A percentile compares a stretch with the other conserved stretches of the same genome.
Evolutionary conservation across 1,139 yeast species (phyloP).

Genomic region (Trichomonascaceae sp.): DNA sequence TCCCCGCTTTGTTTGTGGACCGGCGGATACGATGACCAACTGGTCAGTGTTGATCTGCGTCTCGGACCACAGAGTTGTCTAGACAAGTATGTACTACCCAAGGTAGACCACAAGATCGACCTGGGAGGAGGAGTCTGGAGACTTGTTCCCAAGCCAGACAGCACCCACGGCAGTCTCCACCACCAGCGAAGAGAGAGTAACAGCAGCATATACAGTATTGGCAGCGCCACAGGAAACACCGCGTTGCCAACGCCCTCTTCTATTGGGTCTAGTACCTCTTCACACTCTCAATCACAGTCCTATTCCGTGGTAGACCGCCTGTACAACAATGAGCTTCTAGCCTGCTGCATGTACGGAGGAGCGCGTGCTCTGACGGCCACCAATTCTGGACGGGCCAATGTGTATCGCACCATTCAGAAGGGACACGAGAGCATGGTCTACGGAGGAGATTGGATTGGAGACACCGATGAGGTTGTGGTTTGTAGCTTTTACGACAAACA

Average conservation of each 20-base stretch:
- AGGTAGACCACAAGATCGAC: constrained; percentile 31
- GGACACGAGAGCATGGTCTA: constrained; percentile 89
- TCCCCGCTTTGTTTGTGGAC: constrained; percentile 43
- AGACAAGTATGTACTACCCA: constrained; percentile 36
- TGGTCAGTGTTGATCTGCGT: constrained; percentile 59
- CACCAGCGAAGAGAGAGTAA: no score
- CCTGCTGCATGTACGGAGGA: constrained; percentile 95
- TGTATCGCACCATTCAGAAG: constrained; percentile 40
- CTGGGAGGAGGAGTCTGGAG: constrained; percentile 96
- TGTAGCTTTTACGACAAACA: constrained; percentile 86
- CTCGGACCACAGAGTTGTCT: constrained; percentile 33
- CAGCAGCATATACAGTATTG: no score
- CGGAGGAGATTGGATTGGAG: constrained; percentile 77
- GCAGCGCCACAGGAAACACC: no score
- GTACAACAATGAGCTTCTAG: constrained; percentile 29
- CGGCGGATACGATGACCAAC: constrained; percentile 81
- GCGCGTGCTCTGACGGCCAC: constrained; percentile 34
- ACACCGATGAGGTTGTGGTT: constrained; percentile 42
- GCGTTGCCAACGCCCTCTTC: no score
- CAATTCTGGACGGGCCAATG: constrained; percentile 21
- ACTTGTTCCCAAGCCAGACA: constrained; percentile 46
- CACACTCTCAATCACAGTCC: no score
- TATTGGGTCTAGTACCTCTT: no score
- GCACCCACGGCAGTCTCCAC: no score
- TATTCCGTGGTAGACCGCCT: constrained; percentile 4